Evolutionary conservation across 2,329 filamentous ascomycete species (phyloP).

Genomic region (Acephala macrosclerotiorum): DNA sequence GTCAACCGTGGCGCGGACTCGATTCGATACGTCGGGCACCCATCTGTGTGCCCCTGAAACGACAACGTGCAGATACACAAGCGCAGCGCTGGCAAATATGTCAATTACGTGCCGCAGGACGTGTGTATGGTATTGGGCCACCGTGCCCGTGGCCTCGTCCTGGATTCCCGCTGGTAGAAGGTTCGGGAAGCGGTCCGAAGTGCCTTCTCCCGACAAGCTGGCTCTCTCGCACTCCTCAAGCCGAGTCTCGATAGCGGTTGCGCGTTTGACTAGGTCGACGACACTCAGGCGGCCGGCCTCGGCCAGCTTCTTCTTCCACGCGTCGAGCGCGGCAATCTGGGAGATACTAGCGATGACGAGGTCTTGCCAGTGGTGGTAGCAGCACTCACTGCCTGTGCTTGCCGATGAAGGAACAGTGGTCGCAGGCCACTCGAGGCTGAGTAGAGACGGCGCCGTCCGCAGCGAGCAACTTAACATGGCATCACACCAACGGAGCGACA

Average conservation of each 20-base stretch:
- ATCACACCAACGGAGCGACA: background rate
- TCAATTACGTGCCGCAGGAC: background rate
- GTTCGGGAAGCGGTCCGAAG: too few relatives aligned
- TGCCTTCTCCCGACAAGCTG: too few relatives aligned
- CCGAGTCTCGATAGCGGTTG: background rate
- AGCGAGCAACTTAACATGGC: background rate
- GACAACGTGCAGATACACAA: background rate
- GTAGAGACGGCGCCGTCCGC: background rate
- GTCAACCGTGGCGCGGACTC: background rate
- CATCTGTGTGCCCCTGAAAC: background rate
- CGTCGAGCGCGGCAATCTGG: background rate
- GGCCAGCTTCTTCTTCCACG: background rate
- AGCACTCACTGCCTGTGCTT: background rate
- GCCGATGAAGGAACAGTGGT: background rate
- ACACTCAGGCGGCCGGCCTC: background rate
- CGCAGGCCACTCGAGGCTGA: background rate
- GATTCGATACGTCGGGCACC: background rate
- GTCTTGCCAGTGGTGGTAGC: background rate
- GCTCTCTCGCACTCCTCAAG: background rate
- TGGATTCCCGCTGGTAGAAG: too few relatives aligned
- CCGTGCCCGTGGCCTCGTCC: too few relatives aligned
- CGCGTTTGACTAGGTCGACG: background rate
- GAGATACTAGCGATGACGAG: background rate
- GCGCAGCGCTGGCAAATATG: background rate
- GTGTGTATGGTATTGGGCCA: background rate